Conservation (phyloP, 2,329 filamentous ascomycete species). For the Aureobasidium sp. region DNA sequence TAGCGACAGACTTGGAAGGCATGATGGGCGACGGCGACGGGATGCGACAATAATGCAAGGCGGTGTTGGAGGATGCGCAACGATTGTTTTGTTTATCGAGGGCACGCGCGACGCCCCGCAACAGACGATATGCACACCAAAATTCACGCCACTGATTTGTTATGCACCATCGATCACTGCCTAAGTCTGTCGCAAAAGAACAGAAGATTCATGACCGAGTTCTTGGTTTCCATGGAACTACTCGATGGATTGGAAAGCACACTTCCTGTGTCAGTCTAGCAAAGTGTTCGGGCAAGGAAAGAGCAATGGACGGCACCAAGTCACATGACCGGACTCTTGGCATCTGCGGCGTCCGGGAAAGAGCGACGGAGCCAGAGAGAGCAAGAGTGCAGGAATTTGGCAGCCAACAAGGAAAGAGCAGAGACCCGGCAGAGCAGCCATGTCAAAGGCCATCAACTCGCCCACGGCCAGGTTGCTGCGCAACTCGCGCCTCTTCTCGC, state of each 20-base stretch:
- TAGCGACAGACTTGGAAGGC: constrained; percentile 15
- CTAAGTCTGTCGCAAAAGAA: too few species aligned
- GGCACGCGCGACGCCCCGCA: constrained; percentile 7
- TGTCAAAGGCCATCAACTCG: constrained; percentile 40
- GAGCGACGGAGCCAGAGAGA: not conserved
- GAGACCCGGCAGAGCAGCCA: constrained; percentile 18
- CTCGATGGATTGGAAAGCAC: not conserved
- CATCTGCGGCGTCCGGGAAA: constrained; percentile 10
- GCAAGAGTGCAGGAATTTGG: not conserved
- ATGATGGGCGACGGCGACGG: not conserved
- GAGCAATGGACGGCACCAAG: not conserved
- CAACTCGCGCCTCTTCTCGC: constrained; percentile 80
- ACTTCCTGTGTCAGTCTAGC: not conserved
- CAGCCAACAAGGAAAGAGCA: too few species aligned
- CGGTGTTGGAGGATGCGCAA: too few species aligned
- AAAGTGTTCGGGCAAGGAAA: too few species aligned
- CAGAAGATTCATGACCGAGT: too few species aligned
- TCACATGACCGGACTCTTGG: constrained; percentile 9
- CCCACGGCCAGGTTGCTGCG: constrained; percentile 66
- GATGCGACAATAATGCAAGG: constrained; percentile 8
- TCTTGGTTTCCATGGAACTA: not conserved
- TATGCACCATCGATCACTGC: too few species aligned
- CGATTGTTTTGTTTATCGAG: constrained; percentile 12
- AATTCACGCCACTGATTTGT: too few species aligned
- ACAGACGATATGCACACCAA: too few species aligned